Conservation (phyloP, 805 yeast genomes). For the Candida rishiriensis region DNA sequence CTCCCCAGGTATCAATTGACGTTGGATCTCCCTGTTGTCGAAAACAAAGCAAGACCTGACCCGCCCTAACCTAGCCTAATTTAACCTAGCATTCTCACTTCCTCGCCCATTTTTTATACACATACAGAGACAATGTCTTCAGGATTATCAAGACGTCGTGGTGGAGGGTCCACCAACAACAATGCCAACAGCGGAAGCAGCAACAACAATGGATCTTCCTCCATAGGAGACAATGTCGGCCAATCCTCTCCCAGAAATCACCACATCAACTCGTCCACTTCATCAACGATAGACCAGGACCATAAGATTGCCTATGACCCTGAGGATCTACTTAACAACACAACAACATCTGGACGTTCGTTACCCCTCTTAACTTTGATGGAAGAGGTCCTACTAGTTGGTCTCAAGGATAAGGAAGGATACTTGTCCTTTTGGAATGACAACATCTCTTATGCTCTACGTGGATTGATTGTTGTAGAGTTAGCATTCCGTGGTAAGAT, state of each 20-base stretch:
- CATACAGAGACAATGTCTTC: slow-evolving; percentile 30
- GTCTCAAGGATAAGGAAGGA: slow-evolving; percentile 94
- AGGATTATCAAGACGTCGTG: slow-evolving; percentile 75
- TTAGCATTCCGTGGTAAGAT: slow-evolving; percentile 88
- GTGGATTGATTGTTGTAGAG: slow-evolving; percentile 92
- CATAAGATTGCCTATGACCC: slow-evolving; percentile 84
- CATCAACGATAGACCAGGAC: slow-evolving; percentile 19
- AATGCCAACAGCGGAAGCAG: slow-evolving; percentile 24
- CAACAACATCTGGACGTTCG: slow-evolving; percentile 31
- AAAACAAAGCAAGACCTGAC: too few relatives aligned
- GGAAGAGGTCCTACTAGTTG: slow-evolving; percentile 94
- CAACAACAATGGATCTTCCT: slow-evolving; percentile 20
- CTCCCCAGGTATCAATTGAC: too few relatives aligned
- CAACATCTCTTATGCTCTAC: slow-evolving; percentile 89
- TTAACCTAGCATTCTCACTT: too few relatives aligned
- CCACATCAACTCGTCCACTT: slow-evolving; percentile 13
- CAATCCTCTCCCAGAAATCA: neutral
- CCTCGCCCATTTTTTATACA: too few relatives aligned
- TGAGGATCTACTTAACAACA: slow-evolving; percentile 46
- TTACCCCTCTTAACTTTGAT: slow-evolving; percentile 80
- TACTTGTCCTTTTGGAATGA: slow-evolving; percentile 97
- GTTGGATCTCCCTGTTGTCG: too few relatives aligned
- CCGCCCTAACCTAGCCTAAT: too few relatives aligned
- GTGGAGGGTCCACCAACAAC: slow-evolving; percentile 33
- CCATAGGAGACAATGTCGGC: slow-evolving; percentile 2